Conservation (phyloP, 257 asterid species). For the Solanum megistacrolobum region DNA sequence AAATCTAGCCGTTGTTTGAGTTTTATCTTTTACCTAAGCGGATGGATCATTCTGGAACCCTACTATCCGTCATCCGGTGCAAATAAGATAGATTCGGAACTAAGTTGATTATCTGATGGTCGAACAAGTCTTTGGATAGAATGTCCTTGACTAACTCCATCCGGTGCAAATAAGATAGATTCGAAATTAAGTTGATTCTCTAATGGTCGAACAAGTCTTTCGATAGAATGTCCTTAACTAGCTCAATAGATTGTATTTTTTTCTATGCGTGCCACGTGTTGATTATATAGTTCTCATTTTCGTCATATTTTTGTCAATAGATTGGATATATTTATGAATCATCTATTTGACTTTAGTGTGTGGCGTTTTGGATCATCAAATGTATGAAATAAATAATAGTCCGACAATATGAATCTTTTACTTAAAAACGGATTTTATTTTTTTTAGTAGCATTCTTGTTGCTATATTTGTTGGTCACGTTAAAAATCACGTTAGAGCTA, state of each 20-base stretch:
- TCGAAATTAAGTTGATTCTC: fast-evolving
- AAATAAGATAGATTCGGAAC: neutral
- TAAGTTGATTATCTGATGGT: neutral
- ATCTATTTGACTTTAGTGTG: neutral
- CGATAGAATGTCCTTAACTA: neutral
- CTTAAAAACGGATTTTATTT: neutral
- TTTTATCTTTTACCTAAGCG: neutral
- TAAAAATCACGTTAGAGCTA: neutral
- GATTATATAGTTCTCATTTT: neutral
- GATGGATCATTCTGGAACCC: neutral
- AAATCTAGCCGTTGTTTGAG: neutral
- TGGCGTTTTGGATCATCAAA: neutral
- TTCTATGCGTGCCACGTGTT: neutral
- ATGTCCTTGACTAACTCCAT: neutral
- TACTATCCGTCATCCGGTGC: neutral
- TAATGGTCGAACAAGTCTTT: neutral
- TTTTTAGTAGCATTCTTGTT: neutral
- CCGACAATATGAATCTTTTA: neutral
- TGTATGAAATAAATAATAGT: neutral
- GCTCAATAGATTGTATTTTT: neutral
- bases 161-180: neutral
- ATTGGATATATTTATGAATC: neutral
- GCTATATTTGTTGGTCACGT: neutral
- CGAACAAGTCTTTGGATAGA: neutral
- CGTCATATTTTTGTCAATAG: neutral